A percentile compares a stretch with the other conserved stretches of the same genome.
phyloP scores from a whole-genome alignment of 768 basidiomycete genomes.

The Collybia nuda region DNA sequence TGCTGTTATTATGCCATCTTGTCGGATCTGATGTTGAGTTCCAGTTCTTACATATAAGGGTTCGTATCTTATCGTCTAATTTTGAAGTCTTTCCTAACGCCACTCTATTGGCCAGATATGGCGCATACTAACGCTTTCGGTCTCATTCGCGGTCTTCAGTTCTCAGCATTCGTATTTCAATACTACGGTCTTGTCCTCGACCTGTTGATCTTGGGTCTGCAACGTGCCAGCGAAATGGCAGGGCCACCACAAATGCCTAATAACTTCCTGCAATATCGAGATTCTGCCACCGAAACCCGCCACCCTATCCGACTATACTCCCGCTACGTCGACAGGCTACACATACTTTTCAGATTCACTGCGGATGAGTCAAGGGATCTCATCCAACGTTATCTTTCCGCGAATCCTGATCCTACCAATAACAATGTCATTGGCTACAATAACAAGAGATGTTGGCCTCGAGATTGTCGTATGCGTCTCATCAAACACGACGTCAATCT shows the following conservation, averaged over 20 bases:
- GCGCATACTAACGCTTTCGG: constrained; percentile 97
- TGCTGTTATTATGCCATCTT: neutral
- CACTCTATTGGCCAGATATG: constrained; percentile 57
- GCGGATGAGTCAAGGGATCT: constrained; percentile 97
- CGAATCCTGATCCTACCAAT: constrained; percentile 97
- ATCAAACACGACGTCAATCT: constrained; percentile 99
- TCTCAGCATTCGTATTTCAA: constrained; percentile 99
- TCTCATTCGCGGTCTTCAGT: constrained; percentile 95
- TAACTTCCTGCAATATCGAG: constrained; percentile 96
- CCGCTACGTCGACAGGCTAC: constrained; percentile 92
- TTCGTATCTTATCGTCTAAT: constrained; percentile 10
- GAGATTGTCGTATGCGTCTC: constrained; percentile 97
- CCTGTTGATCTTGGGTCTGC: constrained; percentile 93
- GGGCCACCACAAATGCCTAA: constrained; percentile 97
- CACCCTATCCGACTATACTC: constrained; percentile 99
- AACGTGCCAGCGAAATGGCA: constrained; percentile 98
- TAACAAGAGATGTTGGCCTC: constrained; percentile 99
- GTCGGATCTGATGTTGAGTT: constrained; percentile 1
- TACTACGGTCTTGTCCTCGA: constrained; percentile 97
- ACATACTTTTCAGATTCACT: constrained; percentile 96
- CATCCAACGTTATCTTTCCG: constrained; percentile 96
- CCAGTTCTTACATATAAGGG: constrained; percentile 85
- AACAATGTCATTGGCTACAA: constrained; percentile 99
- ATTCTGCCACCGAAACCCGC: constrained; percentile 91
- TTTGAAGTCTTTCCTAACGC: constrained; percentile 7